Percentiles rank a stretch among this genome's conserved stretches.
phyloP scores from a whole-genome alignment of 192 early-diverging fungal species.

The Helicostylum pulchrum region DNA sequence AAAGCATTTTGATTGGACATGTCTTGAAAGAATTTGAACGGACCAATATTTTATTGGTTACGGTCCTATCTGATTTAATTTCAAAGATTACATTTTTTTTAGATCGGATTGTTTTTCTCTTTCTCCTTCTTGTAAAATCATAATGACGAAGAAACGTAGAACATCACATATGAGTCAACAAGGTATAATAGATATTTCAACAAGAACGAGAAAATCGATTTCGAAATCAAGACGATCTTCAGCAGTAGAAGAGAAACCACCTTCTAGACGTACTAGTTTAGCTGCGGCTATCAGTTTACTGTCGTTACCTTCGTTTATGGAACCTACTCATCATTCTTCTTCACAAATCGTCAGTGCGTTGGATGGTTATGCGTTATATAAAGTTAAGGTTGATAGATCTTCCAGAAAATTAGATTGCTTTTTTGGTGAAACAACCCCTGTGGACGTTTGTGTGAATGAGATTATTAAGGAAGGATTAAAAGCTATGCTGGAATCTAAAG shows the following conservation, averaged over 20 bases:
- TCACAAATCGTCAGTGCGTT: neutral
- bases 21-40: no score
- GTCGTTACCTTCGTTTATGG: slow-evolving; percentile 6
- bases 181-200: neutral
- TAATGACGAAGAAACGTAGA: neutral
- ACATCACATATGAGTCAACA: neutral
- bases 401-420: slow-evolving; percentile 39
- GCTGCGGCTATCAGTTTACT: slow-evolving; percentile 6
- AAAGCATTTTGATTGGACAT: no score
- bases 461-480: slow-evolving; percentile 45
- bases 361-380: slow-evolving; percentile 38
- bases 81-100: no score
- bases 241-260: neutral
- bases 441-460: slow-evolving; percentile 45
- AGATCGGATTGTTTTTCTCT: no score
- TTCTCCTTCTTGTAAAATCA: no score
- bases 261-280: slow-evolving; percentile 1
- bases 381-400: slow-evolving; percentile 20
- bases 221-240: slow-evolving; percentile 13
- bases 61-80: no score
- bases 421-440: slow-evolving; percentile 48
- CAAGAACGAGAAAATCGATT: slow-evolving; percentile 12
- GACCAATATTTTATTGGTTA: no score
- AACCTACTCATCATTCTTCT: neutral
- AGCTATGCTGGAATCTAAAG: slow-evolving; percentile 44